These are phyloP conservation scores for Mortierella sp. DNA, from an alignment of 371 early-diverging fungal species.

Conservation along the genomic window DNA sequence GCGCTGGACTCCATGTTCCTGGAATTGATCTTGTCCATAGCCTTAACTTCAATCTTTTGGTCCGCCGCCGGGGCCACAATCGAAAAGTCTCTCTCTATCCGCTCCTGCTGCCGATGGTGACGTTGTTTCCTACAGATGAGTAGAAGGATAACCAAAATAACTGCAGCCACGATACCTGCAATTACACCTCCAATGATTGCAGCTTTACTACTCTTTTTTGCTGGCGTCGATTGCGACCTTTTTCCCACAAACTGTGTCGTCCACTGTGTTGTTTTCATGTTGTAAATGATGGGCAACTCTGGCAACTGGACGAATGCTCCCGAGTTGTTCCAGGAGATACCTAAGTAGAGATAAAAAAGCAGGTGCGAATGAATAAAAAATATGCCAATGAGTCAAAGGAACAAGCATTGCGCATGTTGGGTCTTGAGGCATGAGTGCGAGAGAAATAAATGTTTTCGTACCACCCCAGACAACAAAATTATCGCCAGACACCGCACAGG, in stretches of 20 bases:
- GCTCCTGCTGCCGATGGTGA: neutral
- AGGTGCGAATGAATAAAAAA: neutral
- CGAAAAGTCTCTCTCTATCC: neutral
- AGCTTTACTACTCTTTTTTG: neutral
- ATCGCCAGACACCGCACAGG: neutral
- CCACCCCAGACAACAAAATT: neutral
- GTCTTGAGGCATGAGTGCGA: neutral
- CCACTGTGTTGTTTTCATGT: neutral
- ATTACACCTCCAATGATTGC: neutral
- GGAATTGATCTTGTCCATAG: no score
- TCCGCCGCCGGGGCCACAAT: no score
- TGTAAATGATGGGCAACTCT: neutral
- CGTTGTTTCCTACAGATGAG: neutral
- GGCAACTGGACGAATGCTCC: neutral
- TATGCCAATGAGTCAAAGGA: no score
- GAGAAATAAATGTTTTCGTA: neutral
- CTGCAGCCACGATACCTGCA: neutral
- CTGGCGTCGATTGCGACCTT: neutral
- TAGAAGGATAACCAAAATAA: neutral
- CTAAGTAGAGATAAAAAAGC: no score
- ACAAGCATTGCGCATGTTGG: neutral
- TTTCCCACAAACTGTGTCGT: neutral
- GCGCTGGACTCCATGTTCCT: no score
- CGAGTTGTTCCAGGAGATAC: neutral
- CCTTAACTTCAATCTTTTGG: no score